Conservation (phyloP, 140 eudicot species). For the Bidens hawaiensis region DNA sequence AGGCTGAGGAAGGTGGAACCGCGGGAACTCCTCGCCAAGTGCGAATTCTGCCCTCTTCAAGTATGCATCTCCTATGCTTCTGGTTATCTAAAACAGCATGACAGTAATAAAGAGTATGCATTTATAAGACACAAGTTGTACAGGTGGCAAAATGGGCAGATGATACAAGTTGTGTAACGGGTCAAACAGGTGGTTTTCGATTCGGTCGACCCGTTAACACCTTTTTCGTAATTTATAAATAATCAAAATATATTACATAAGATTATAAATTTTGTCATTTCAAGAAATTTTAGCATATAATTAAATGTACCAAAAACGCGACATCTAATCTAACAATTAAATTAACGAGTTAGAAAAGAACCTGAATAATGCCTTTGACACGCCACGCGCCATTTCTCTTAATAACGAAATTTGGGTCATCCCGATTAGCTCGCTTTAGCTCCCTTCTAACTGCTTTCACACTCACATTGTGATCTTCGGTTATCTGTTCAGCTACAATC, state of each 20-base stretch:
- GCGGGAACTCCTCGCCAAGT: conserved; percentile 39
- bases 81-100: conserved; percentile 50
- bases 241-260: too few species aligned
- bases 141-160: neutral
- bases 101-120: neutral
- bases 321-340: neutral
- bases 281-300: too few species aligned
- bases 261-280: too few species aligned
- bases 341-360: conserved; percentile 9
- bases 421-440: conserved; percentile 54
- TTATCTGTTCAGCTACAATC: conserved; percentile 59
- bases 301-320: too few species aligned
- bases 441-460: conserved; percentile 53
- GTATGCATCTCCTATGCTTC: conserved; percentile 84
- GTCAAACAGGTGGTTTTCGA: neutral
- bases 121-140: neutral
- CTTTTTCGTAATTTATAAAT: too few species aligned
- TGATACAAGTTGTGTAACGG: neutral
- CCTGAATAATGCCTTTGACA: conserved; percentile 83
- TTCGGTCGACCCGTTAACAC: too few species aligned
- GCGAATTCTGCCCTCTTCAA: conserved; percentile 62
- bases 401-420: conserved; percentile 46
- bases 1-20: conserved; percentile 48
- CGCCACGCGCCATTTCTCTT: conserved; percentile 64
- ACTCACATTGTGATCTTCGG: conserved; percentile 72